phyloP scores from a whole-genome alignment of 2,329 filamentous ascomycete genomes.

The Cadophora gregata region DNA sequence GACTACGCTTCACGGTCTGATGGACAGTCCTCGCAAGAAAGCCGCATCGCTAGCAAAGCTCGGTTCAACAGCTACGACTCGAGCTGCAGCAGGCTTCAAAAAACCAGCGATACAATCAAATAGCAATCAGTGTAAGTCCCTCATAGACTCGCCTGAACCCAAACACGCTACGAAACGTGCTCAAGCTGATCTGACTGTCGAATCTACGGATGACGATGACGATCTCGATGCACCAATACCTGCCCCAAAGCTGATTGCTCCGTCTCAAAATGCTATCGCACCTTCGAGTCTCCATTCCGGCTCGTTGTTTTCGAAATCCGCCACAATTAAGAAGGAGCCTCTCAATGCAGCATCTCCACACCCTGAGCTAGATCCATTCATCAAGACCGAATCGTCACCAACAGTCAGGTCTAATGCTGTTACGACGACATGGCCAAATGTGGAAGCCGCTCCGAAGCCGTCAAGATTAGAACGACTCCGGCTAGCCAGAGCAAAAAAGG shows the following conservation, averaged over 20 bases:
- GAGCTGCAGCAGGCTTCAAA: conserved; percentile 44
- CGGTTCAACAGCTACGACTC: conserved; percentile 34
- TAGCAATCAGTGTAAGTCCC: conserved; percentile 16
- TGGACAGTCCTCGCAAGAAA: conserved; percentile 49
- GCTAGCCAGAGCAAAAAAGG: conserved; percentile 31
- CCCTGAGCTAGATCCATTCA: neutral
- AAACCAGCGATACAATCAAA: conserved; percentile 29
- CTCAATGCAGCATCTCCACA: neutral
- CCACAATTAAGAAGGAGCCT: conserved; percentile 1
- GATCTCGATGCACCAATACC: conserved; percentile 41
- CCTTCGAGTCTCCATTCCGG: neutral
- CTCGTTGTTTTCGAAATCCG: neutral
- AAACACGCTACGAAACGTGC: conserved; percentile 13
- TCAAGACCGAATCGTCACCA: neutral
- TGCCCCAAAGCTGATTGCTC: conserved; percentile 31
- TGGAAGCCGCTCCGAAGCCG: conserved; percentile 8
- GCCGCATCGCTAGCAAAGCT: conserved; percentile 41
- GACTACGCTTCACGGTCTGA: conserved; percentile 51
- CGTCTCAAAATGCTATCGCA: conserved; percentile 3
- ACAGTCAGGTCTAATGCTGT: no score
- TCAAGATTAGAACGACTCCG: conserved; percentile 36
- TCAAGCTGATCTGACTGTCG: conserved; percentile 23
- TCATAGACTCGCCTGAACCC: conserved; percentile 25
- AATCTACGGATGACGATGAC: conserved; percentile 38
- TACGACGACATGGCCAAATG: neutral